These are phyloP conservation scores for Domatiomyces catenatus DNA, from an alignment of 2,329 filamentous ascomycete genomes.

Conservation along the genomic window DNA sequence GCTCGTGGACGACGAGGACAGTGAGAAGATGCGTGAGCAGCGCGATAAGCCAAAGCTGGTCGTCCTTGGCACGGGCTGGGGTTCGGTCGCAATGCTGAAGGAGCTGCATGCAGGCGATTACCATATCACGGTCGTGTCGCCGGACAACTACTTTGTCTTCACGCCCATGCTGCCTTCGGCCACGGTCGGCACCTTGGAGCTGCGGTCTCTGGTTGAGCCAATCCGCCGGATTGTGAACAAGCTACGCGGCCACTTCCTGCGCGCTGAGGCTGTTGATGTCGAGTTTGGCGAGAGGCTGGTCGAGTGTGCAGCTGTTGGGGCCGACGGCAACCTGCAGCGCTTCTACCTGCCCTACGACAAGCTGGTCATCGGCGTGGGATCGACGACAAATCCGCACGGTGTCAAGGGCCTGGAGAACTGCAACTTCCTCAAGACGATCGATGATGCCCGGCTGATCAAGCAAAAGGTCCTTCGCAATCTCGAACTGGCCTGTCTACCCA, in stretches of 20 bases:
- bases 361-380: constrained; percentile 78
- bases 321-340: constrained; percentile 53
- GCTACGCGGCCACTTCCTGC: constrained; percentile 76
- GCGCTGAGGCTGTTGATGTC: constrained; percentile 72
- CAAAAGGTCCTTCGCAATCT: constrained; percentile 81
- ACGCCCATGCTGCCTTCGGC: constrained; percentile 96
- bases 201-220: constrained; percentile 83
- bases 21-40: constrained; percentile 48
- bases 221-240: constrained; percentile 68
- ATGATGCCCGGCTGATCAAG: constrained; percentile 76
- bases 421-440: constrained; percentile 88
- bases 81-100: constrained; percentile 80
- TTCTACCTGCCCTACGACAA: constrained; percentile 99
- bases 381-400: constrained; percentile 83
- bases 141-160: constrained; percentile 93
- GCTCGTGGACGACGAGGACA: constrained; percentile 78
- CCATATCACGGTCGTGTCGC: constrained; percentile 87
- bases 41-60: constrained; percentile 88
- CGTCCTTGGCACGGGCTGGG: constrained; percentile 88
- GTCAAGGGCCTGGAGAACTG: constrained; percentile 90
- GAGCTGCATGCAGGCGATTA: constrained; percentile 81
- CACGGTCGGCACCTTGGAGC: constrained; percentile 84
- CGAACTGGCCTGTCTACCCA: constrained; percentile 82
- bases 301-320: constrained; percentile 62
- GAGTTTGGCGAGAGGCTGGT: constrained; percentile 85